These are phyloP conservation scores for Raddia distichophylla DNA, from an alignment of 176 grass and related monocot genomes.

Conservation along the genomic window DNA sequence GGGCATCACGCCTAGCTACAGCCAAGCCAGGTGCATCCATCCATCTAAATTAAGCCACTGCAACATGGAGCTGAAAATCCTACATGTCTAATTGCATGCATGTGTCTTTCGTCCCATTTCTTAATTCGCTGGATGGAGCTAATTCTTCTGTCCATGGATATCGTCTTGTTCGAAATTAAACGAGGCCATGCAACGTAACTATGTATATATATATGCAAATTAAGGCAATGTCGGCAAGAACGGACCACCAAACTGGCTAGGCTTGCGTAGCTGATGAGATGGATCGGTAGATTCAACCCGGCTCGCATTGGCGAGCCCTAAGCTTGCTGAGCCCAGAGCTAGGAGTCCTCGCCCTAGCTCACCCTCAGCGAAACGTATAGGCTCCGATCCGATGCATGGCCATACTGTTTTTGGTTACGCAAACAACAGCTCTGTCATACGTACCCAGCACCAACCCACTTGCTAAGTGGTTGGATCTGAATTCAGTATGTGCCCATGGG, in stretches of 20 bases:
- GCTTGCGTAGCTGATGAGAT: conserved; percentile 16
- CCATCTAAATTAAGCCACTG: too few relatives aligned
- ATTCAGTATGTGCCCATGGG: not conserved
- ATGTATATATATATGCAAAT: too few relatives aligned
- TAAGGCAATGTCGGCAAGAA: not conserved
- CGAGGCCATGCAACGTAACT: too few relatives aligned
- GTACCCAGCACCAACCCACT: not conserved
- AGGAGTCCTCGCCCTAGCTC: not conserved
- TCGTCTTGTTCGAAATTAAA: too few relatives aligned
- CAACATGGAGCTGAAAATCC: not conserved
- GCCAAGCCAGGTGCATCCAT: not conserved
- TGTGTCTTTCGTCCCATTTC: too few relatives aligned
- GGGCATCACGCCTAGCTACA: not conserved
- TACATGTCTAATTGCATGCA: not conserved
- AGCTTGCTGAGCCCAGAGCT: not conserved
- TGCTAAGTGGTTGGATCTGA: not conserved
- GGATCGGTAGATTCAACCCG: conserved; percentile 22
- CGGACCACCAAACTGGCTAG: conserved; percentile 7
- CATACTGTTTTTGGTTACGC: not conserved
- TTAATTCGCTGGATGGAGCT: too few relatives aligned
- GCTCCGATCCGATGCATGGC: not conserved
- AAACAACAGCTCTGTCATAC: not conserved
- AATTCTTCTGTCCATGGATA: too few relatives aligned
- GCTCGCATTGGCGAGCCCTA: not conserved
- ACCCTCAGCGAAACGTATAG: conserved; percentile 18